Evolutionary conservation across 371 early-diverging fungal genomes (phyloP).

Genomic region (Furculomyces boomerangus): DNA sequence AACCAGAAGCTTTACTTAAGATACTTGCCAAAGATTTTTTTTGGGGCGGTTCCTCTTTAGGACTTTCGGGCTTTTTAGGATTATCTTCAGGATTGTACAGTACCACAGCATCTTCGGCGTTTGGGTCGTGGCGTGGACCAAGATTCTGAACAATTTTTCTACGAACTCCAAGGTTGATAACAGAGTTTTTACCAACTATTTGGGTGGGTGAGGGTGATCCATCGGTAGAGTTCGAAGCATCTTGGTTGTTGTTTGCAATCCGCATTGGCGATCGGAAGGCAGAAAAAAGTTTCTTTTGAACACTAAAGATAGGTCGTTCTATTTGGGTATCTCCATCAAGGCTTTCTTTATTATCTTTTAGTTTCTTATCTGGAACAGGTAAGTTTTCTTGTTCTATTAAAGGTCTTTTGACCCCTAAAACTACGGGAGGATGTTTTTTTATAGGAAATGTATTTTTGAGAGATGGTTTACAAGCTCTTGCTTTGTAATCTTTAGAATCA

Average conservation of each 20-base stretch:
- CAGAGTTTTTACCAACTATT: neutral
- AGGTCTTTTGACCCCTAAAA: slow-evolving; percentile 1
- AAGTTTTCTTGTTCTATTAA: too few species aligned
- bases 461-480: neutral
- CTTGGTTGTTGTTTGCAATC: slow-evolving; percentile 2
- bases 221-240: neutral
- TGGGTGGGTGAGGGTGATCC: neutral
- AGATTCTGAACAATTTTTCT: slow-evolving; percentile 25
- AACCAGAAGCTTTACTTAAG: slow-evolving; percentile 2
- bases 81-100: slow-evolving; percentile 37
- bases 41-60: slow-evolving; percentile 9
- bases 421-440: neutral
- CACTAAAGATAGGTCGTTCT: neutral
- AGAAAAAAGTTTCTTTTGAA: slow-evolving; percentile 15
- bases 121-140: slow-evolving; percentile 68
- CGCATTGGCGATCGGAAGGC: slow-evolving; percentile 22
- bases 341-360: neutral
- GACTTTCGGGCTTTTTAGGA: slow-evolving; percentile 16
- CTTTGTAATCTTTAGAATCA: neutral
- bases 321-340: neutral
- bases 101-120: slow-evolving; percentile 66
- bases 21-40: slow-evolving; percentile 29
- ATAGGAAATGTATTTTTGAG: neutral
- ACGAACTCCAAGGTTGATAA: slow-evolving; percentile 38
- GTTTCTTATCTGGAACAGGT: neutral